Base-by-base conservation (phyloP, 768 basidiomycete species). In the Leccinum rimulosum region DNA sequence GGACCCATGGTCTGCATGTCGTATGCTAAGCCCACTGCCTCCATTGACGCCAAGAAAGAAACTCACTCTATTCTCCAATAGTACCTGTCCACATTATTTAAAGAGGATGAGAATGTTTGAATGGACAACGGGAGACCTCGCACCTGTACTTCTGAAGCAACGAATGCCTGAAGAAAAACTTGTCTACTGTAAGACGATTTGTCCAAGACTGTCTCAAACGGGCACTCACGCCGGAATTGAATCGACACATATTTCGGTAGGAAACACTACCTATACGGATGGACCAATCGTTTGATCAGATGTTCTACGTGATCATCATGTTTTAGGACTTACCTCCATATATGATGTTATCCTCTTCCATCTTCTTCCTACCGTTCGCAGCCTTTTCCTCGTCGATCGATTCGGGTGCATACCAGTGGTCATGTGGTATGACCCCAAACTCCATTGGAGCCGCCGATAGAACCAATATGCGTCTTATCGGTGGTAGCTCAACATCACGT, bases 181-280 rank as follows among this genome's bases (percentile, higher is more conserved):
- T 52, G 1, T 28, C 9, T 10, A 40, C 17, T 45, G 57, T 40
- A 47, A 54, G 52, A 50, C 33, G 27, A 12, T 15, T 51, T n/a
- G 43, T 38, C 17, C 25, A 10, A 33, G 22, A 36, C 14, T 4
- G 40, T 49, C 22, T 10, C 11, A 30, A 6, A 2, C 9, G 27
- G 10, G 25, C 3, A 75, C 82, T 66, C 61, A 87, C 84, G 1
- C 85, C 87, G 2, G 85, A 87, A 68, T 89, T 87, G 75, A 82
- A 91, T 19, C 88, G 78, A 71, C 89, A 90, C 88, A 91, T 89
- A 62, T 89, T 87, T 17, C 87, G 80, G 63, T 90, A 88, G 3
- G 75, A 17, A 35, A 62, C 51, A 59, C 61, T 57, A 33, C 59
- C 61, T 67, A 25, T 4, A 52, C 5, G 38, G 45, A 48, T 53